These are phyloP conservation scores for Barnettozyma siamensis DNA, from an alignment of 805 yeast genomes.

Conservation along the genomic window DNA sequence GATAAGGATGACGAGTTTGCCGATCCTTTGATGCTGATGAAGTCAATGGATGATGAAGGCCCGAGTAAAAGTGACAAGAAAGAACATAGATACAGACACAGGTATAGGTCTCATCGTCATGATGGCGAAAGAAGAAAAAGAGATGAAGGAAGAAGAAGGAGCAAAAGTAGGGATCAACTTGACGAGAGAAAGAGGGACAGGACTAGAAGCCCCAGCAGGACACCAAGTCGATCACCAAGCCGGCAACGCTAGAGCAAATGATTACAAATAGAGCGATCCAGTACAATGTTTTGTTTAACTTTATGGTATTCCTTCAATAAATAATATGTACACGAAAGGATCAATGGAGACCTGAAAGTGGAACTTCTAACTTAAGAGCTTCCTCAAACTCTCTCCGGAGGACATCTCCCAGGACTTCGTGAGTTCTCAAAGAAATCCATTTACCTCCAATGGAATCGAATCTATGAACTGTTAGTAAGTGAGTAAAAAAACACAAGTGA, in stretches of 20 bases:
- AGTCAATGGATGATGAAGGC: not conserved
- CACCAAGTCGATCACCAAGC: no score
- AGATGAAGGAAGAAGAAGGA: not conserved
- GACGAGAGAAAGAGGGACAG: conserved; percentile 44
- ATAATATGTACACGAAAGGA: not conserved
- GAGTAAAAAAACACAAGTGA: not conserved
- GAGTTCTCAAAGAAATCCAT: conserved; percentile 80
- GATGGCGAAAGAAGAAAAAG: not conserved
- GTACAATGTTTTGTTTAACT: no score
- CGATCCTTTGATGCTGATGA: conserved; percentile 23
- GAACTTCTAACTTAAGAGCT: conserved; percentile 24
- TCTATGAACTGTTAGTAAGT: conserved; percentile 24
- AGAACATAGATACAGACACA: not conserved
- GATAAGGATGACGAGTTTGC: conserved; percentile 19
- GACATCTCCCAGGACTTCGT: conserved; percentile 40
- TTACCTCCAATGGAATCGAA: conserved; percentile 67
- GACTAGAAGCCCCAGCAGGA: conserved; percentile 29
- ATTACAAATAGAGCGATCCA: no score
- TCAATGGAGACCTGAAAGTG: conserved; percentile 11
- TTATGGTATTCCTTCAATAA: conserved; percentile 5
- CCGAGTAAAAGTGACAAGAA: not conserved
- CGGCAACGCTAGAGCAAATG: no score
- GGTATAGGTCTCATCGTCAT: conserved; percentile 2
- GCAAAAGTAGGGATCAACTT: conserved; percentile 28
- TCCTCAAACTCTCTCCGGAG: conserved; percentile 44